Base-by-base conservation (phyloP, 1,284 basidiomycete species). In the Irpex rosettiformis region DNA sequence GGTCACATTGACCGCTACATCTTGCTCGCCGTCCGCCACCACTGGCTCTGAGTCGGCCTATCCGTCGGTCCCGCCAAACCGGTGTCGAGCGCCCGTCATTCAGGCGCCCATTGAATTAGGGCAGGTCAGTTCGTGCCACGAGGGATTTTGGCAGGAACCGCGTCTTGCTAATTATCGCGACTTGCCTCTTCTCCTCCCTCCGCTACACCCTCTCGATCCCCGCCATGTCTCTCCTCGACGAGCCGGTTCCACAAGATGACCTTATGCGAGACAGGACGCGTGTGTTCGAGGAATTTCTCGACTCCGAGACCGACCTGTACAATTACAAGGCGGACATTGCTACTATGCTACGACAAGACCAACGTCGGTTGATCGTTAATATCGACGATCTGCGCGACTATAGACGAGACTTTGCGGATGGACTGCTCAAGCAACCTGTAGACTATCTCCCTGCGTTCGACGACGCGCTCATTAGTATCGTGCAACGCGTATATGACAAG, bases 311-410 rank as follows among this genome's bases (percentile, higher is more conserved):
- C 18, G 73, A 84, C 61, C 67, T 83, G 22, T 86, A 87, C 77
- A 93, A 94, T 75, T 98, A 99, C 77, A 85, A 86, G 66, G 89
- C 95, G 68, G 89, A 91, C 58, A 90, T 98, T 66, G 81, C 84
- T 53, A 85, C 86, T 65, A 90, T 99, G 89, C 82, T 99, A 47
- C 86, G 91, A 58, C 79, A 84, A 29, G 90, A 93, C 67, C 86
- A 90, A 69, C 89, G 93, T 66, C 88, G 97, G 67, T 87, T 99
- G 68, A 88, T 97, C 68, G 86, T 99, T 73, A 99, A 98, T 75
- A 82, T 99, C 66, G 96, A 99, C 75, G 95, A 99, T 75, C 77
- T 99, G 65, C 89, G 97, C 73, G 93, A 95, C 74, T 96, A 96
- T 73, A 87, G 93, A 72, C 87, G 95, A 70, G 86, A 91, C 59